phyloP scores from a whole-genome alignment of 2,329 filamentous ascomycete species.

The Aspergillus texensis region DNA sequence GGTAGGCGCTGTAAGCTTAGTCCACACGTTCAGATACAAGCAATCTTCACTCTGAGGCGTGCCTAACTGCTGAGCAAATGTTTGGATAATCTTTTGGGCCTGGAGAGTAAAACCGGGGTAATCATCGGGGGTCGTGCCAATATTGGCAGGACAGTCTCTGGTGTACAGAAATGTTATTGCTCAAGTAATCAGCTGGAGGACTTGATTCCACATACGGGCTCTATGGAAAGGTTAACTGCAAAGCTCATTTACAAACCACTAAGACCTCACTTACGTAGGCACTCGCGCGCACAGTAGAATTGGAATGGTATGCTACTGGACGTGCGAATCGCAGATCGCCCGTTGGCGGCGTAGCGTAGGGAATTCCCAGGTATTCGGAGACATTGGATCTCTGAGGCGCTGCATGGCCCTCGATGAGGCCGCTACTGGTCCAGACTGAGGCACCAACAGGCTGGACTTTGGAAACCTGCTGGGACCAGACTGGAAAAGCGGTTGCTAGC shows the following conservation, averaged over 20 bases:
- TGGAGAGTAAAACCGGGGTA: constrained; percentile 27
- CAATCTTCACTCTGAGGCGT: constrained; percentile 40
- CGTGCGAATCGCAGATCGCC: constrained; percentile 30
- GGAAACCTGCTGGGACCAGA: neutral
- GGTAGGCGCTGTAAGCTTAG: constrained; percentile 17
- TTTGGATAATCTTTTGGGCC: constrained; percentile 21
- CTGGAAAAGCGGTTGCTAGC: neutral
- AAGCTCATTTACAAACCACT: too few relatives aligned
- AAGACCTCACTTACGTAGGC: constrained; percentile 10
- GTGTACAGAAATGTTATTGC: neutral
- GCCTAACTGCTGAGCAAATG: constrained; percentile 21
- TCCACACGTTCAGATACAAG: constrained; percentile 41
- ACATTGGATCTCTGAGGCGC: constrained; percentile 18
- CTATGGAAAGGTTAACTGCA: constrained; percentile 3
- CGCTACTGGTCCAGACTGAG: constrained; percentile 26
- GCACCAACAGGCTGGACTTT: neutral
- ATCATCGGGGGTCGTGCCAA: constrained; percentile 16
- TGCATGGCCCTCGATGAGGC: constrained; percentile 26
- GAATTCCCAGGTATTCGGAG: constrained; percentile 32
- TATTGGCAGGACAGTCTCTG: constrained; percentile 27
- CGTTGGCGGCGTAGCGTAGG: constrained; percentile 30
- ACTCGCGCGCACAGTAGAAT: constrained; percentile 13
- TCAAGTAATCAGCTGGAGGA: neutral
- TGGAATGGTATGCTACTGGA: constrained; percentile 21
- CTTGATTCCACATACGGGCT: constrained; percentile 15